Conservation (phyloP, 305 asterid species). For the Fraxinus albicans region DNA sequence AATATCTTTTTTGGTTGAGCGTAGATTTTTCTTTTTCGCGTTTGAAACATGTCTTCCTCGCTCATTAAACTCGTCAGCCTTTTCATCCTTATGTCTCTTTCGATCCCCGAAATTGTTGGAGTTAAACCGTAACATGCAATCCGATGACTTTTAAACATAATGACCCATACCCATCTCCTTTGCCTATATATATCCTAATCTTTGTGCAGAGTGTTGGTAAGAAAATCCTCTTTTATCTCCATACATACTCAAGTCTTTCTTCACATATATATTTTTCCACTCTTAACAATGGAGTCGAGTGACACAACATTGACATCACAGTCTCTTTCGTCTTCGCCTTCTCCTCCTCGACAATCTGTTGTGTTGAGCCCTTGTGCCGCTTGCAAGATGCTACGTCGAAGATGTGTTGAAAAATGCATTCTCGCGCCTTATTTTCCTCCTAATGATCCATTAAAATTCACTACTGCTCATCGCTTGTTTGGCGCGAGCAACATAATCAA, state of each 20-base stretch:
- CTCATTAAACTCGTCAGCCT: not conserved
- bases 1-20: not conserved
- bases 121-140: not conserved
- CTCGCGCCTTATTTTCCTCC: slow-evolving; percentile 82
- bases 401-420: slow-evolving; percentile 71
- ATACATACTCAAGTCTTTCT: not conserved
- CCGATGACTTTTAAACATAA: slow-evolving; percentile 2
- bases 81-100: not conserved
- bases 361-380: slow-evolving; percentile 79
- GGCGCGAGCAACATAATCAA: slow-evolving; percentile 85
- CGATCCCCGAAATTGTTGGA: not conserved
- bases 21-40: not conserved
- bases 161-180: slow-evolving; percentile 13
- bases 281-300: slow-evolving; percentile 33
- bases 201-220: not conserved
- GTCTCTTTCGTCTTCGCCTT: slow-evolving; percentile 12
- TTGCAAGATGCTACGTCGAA: slow-evolving; percentile 63
- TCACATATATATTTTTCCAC: not conserved
- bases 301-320: slow-evolving; percentile 31
- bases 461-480: slow-evolving; percentile 78
- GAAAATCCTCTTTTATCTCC: not conserved
- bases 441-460: slow-evolving; percentile 65
- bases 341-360: slow-evolving; percentile 28
- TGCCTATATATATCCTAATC: slow-evolving; percentile 27
- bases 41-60: not conserved